Evolutionary conservation across 768 basidiomycete species (phyloP), one percentile per base, ranked within the genome.

Genomic region (Lactarius sp.): DNA sequence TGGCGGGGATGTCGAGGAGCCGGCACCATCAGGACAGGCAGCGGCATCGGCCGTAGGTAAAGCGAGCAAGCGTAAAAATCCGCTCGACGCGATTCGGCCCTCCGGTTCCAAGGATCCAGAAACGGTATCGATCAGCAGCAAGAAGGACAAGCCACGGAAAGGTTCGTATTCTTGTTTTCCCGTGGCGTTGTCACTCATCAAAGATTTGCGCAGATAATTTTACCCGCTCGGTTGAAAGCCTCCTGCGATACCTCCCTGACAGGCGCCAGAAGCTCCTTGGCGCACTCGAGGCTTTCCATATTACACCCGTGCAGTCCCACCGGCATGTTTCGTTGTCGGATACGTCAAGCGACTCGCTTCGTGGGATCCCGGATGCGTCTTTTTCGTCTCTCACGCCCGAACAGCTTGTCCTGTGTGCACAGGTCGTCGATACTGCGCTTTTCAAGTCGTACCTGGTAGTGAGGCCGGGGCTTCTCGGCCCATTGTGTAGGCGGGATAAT

Each of bases 381-480:
- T 76, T 94, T 51, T 76, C 83, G 0, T 78, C 82, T 3, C 78
- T 98, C 22, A 87, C 85, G 0, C 88, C 94, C 3, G 91, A 91
- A 64, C 89, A 97, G 66, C 79, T 98, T 6, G 78, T 95, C 42
- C 82, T 92, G 20, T 92, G 88, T 60, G 94, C 94, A 0, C 95
- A 98, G 75, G 86, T 98, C 39, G 90, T 98, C 31, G 93, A 98
- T 70, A 98, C 97, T 1, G 95, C 92, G 9, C 76, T 98, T 67
- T 94, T 98, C 75, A 96, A 97, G 75, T 86, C 89, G 3, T 97
- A 96, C 73, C 76, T 98, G 22, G 80, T 92, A 22, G 87, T 88
- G 47, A 79, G 88, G 50, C 93, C 96, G 0, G 83, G 81, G 13
- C 76, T 99, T 61, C 77, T 98, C 10, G 93, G 92, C 0, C 85